Evolutionary conservation across 805 yeast species (phyloP).

Genomic region (Wickerhamomyces queroliae): DNA sequence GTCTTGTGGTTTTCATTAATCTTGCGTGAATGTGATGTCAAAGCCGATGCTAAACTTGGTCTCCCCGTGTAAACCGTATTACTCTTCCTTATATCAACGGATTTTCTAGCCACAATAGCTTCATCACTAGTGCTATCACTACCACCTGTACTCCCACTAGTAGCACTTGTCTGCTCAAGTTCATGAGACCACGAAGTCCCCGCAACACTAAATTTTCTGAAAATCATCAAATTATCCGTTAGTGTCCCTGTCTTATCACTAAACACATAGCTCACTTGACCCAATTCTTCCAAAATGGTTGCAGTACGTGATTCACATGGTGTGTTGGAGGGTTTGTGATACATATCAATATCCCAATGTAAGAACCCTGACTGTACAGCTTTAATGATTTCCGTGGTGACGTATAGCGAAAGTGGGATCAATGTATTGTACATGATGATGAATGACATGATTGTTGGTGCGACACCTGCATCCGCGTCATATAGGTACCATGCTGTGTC

Average conservation of each 20-base stretch:
- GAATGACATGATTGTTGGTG: constrained; percentile 91
- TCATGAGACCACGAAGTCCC: constrained; percentile 92
- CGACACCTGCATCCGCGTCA: constrained; percentile 72
- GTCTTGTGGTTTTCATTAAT: not conserved
- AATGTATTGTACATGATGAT: constrained; percentile 96
- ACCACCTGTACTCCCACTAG: constrained; percentile 17
- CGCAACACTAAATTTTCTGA: constrained; percentile 79
- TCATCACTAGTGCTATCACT: not conserved
- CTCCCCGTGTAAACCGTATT: constrained; percentile 41
- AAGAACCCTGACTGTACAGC: constrained; percentile 76
- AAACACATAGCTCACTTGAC: constrained; percentile 92
- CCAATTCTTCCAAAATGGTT: constrained; percentile 90
- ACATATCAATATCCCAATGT: constrained; percentile 94
- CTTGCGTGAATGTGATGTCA: constrained; percentile 5
- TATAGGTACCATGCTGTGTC: constrained; percentile 67
- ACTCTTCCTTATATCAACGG: constrained; percentile 35
- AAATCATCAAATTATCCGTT: constrained; percentile 91
- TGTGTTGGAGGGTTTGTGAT: constrained; percentile 74
- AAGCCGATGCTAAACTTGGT: constrained; percentile 51
- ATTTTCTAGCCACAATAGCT: constrained; percentile 18
- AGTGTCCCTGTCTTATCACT: constrained; percentile 97
- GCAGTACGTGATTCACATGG: constrained; percentile 96
- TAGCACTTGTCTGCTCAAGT: constrained; percentile 30
- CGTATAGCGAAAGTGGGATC: constrained; percentile 91
- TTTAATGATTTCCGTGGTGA: constrained; percentile 93